Percentiles rank a stretch among this genome's conserved stretches.
Conservation (phyloP, 2,329 filamentous ascomycete species). For the Calonectria crousiana region DNA sequence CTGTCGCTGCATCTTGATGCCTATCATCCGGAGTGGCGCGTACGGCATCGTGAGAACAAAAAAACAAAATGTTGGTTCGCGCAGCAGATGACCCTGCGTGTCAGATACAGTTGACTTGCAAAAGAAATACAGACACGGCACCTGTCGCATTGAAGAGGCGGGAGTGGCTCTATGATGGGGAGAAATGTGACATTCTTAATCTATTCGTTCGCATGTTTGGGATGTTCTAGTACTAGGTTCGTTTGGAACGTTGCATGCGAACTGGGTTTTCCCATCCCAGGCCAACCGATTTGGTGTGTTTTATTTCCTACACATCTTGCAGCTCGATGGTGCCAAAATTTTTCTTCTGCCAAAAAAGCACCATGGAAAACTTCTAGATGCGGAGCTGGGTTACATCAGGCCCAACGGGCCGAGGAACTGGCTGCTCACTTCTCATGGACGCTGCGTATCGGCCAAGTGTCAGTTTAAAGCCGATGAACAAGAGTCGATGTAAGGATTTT, state of each 20-base stretch:
- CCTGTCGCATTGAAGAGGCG: neutral
- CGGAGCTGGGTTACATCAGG: neutral
- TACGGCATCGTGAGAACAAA: neutral
- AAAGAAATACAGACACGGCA: neutral
- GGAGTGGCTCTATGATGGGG: slow-evolving; percentile 1
- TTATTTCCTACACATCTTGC: slow-evolving; percentile 1
- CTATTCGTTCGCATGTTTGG: slow-evolving; percentile 7
- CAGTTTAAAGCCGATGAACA: neutral
- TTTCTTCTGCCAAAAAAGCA: neutral
- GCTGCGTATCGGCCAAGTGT: neutral
- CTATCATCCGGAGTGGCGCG: neutral
- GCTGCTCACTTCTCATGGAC: neutral
- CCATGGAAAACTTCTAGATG: slow-evolving; percentile 2
- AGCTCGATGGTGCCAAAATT: neutral
- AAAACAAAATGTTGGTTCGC: neutral
- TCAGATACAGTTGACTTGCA: slow-evolving; percentile 1
- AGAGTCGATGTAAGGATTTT: neutral
- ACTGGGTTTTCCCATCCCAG: neutral
- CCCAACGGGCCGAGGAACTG: neutral
- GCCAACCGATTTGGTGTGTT: neutral
- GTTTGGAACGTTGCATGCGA: neutral
- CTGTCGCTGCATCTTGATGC: neutral
- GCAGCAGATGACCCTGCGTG: neutral
- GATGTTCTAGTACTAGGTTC: slow-evolving; percentile 12
- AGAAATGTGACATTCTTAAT: neutral